These are phyloP conservation scores for Macrophomina tecta DNA, from an alignment of 2,329 filamentous ascomycete species.

Conservation along the genomic window DNA sequence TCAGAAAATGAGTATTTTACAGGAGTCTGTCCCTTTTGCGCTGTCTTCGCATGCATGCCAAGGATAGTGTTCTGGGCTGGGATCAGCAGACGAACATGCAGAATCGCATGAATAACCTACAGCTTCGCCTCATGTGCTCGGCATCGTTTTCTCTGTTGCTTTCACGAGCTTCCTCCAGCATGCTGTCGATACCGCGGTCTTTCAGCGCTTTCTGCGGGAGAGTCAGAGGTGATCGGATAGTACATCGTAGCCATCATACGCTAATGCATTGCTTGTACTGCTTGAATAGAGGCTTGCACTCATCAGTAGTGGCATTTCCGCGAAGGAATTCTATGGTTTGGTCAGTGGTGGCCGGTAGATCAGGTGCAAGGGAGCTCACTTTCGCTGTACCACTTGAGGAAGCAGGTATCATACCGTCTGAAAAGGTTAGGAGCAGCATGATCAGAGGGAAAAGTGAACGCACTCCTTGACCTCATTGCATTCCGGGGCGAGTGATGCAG, in stretches of 20 bases:
- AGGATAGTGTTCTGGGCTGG: not conserved
- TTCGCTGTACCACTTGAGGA: slow-evolving; percentile 99
- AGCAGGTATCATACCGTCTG: slow-evolving; percentile 95
- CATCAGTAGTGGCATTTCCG: slow-evolving; percentile 80
- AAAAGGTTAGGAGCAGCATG: not conserved
- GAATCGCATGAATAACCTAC: not conserved
- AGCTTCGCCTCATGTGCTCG: slow-evolving; percentile 64
- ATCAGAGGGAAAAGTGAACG: slow-evolving; percentile 39
- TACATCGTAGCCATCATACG: slow-evolving; percentile 57
- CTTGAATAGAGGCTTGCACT: slow-evolving; percentile 85
- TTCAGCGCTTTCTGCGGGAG: slow-evolving; percentile 76
- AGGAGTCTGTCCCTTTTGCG: not conserved
- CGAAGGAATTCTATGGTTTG: slow-evolving; percentile 75
- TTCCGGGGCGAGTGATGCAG: slow-evolving; percentile 89
- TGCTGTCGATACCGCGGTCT: slow-evolving; percentile 87
- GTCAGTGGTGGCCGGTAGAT: slow-evolving; percentile 14
- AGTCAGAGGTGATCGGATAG: not conserved
- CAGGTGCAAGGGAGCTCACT: slow-evolving; percentile 64
- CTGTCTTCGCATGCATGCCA: not conserved
- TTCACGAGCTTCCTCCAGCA: slow-evolving; percentile 88
- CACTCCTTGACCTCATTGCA: slow-evolving; percentile 97
- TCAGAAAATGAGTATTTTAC: not conserved
- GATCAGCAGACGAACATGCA: not conserved
- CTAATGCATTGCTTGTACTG: slow-evolving; percentile 86
- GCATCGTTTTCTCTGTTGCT: slow-evolving; percentile 88